Evolutionary conservation across 495 filamentous ascomycete genomes (phyloP).

Genomic region (Aspergillus cavernicola): DNA sequence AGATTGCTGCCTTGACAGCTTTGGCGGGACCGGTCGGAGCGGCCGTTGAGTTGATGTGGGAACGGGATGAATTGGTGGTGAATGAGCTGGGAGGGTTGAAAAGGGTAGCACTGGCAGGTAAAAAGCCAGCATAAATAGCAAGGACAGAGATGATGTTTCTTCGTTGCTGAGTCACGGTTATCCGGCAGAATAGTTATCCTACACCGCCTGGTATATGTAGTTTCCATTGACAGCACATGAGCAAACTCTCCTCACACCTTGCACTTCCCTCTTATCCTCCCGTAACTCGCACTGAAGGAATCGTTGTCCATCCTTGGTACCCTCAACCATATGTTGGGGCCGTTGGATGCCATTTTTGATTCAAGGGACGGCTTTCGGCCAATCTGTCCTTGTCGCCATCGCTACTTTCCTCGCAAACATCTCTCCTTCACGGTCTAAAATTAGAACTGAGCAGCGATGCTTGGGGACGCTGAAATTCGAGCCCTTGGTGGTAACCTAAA

Average conservation of each 20-base stretch:
- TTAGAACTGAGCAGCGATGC: slow-evolving; percentile 18
- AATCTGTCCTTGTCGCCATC: background rate
- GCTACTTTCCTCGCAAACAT: background rate
- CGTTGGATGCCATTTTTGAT: background rate
- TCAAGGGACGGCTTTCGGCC: slow-evolving; percentile 1
- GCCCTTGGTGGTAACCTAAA: slow-evolving; percentile 27
- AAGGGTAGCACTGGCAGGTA: slow-evolving; percentile 18
- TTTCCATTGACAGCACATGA: no score
- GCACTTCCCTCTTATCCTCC: no score
- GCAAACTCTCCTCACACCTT: no score
- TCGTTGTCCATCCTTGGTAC: no score
- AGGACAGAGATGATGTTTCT: no score
- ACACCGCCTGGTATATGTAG: no score
- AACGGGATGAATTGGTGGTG: slow-evolving; percentile 50
- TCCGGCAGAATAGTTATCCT: no score
- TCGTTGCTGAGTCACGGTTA: no score
- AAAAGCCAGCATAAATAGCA: slow-evolving; percentile 20
- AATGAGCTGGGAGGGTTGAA: slow-evolving; percentile 24
- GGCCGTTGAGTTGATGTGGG: slow-evolving; percentile 53
- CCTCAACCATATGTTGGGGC: background rate
- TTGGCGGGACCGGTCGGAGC: slow-evolving; percentile 49
- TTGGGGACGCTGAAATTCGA: slow-evolving; percentile 39
- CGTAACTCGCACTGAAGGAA: no score
- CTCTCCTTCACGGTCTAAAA: no score
- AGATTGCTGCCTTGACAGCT: slow-evolving; percentile 36